Percentiles rank a stretch among this genome's conserved stretches.
Evolutionary conservation across 768 basidiomycete genomes (phyloP).

Genomic region (Leccinum obscurum): DNA sequence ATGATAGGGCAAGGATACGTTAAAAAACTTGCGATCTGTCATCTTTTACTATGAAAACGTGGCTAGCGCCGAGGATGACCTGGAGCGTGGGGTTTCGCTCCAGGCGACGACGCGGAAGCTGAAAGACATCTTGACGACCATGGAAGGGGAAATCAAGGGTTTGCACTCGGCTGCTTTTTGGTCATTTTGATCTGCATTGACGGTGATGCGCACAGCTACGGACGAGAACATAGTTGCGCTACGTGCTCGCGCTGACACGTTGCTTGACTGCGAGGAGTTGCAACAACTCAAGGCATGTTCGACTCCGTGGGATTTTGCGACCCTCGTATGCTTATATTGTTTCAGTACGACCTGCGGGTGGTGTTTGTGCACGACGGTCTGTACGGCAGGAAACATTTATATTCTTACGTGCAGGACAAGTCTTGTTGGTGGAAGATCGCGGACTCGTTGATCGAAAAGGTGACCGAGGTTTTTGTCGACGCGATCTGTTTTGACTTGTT

Average conservation of each 20-base stretch:
- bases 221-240: conserved; percentile 49
- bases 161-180: not conserved
- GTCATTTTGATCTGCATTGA: not conserved
- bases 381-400: conserved; percentile 73
- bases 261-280: conserved; percentile 67
- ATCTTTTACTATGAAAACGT: conserved; percentile 74
- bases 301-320: not conserved
- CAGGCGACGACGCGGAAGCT: conserved; percentile 50
- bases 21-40: conserved; percentile 59
- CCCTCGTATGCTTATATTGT: not conserved
- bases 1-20: conserved; percentile 57
- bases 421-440: conserved; percentile 81
- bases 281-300: conserved; percentile 55
- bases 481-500: not conserved
- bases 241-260: conserved; percentile 40
- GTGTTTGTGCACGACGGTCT: conserved; percentile 79
- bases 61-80: conserved; percentile 48
- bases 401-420: conserved; percentile 68
- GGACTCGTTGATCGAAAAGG: conserved; percentile 69
- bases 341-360: conserved; percentile 78
- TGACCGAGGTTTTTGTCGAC: conserved; percentile 16
- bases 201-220: conserved; percentile 42
- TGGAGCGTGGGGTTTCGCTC: conserved; percentile 46
- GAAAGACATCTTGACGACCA: conserved; percentile 47
- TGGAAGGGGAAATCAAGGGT: conserved; percentile 61